Percentiles rank a stretch among this genome's conserved stretches.
phyloP scores from a whole-genome alignment of 2,329 filamentous ascomycete genomes.

The Teratosphaeria pseudoeucalypti region DNA sequence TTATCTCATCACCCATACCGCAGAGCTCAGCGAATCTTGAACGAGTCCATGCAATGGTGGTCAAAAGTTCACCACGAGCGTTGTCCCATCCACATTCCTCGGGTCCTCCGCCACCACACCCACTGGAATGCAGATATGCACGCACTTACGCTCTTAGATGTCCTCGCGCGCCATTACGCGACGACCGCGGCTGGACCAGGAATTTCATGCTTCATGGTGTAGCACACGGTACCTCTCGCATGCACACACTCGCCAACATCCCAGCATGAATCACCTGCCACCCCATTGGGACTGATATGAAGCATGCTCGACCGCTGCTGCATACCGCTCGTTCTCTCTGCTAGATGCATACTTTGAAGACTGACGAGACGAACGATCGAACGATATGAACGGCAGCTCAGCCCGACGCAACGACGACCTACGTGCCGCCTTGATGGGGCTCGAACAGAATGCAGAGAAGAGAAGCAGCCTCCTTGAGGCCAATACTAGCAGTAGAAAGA shows the following conservation, averaged over 20 bases:
- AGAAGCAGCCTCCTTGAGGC: not conserved
- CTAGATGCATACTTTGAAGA: not conserved
- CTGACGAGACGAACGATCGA: not conserved
- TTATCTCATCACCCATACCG: too few relatives aligned
- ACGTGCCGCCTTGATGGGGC: not conserved
- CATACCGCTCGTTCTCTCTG: not conserved
- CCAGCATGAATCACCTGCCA: constrained; percentile 3
- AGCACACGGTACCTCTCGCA: not conserved
- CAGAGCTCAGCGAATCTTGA: too few relatives aligned
- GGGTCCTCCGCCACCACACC: constrained; percentile 4
- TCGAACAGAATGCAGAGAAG: not conserved
- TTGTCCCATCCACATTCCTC: not conserved
- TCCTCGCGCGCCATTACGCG: constrained; percentile 3
- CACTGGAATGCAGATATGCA: constrained; percentile 13
- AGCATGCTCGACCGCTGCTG: not conserved
- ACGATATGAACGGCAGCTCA: not conserved
- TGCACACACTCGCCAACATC: not conserved
- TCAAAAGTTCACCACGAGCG: too few relatives aligned
- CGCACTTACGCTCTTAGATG: constrained; percentile 6
- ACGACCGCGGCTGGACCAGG: constrained; percentile 8
- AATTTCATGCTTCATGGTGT: not conserved
- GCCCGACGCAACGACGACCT: constrained; percentile 1
- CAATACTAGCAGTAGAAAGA: not conserved
- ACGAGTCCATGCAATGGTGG: too few relatives aligned
- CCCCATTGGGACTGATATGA: not conserved